phyloP scores from a whole-genome alignment of 108 stramenopile species.

The Conticribra weissflogii region DNA sequence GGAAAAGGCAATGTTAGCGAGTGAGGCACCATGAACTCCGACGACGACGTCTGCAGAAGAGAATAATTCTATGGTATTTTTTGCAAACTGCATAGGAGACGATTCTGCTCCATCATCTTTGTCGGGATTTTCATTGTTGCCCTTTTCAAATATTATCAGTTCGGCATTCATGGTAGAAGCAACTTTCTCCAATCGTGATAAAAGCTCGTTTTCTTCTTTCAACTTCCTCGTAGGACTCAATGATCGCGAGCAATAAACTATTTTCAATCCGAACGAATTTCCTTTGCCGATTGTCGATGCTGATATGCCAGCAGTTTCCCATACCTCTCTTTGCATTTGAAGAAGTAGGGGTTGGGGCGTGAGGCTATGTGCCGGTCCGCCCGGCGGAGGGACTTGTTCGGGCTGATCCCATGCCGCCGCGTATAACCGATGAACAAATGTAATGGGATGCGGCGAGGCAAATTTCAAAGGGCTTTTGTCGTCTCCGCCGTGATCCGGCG shows the following conservation, averaged over 20 bases:
- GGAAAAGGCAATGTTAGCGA: slow-evolving; percentile 31
- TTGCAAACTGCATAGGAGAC: slow-evolving; percentile 17
- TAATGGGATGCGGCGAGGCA: slow-evolving; percentile 17
- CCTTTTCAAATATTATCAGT: slow-evolving; percentile 18
- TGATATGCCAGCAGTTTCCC: slow-evolving; percentile 10
- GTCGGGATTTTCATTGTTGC: not conserved
- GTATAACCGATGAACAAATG: slow-evolving; percentile 11
- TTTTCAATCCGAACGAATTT: slow-evolving; percentile 2
- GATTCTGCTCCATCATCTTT: not conserved
- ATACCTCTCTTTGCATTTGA: slow-evolving; percentile 22
- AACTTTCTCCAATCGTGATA: slow-evolving; percentile 1
- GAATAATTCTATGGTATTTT: slow-evolving; percentile 16
- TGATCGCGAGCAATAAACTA: slow-evolving; percentile 23
- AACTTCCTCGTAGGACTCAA: slow-evolving; percentile 27
- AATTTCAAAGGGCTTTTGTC: slow-evolving; percentile 3
- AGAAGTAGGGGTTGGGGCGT: slow-evolving; percentile 24
- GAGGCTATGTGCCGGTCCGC: slow-evolving; percentile 25
- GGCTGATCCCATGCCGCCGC: slow-evolving; percentile 36
- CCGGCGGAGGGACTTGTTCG: slow-evolving; percentile 11
- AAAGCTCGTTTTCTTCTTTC: slow-evolving; percentile 18
- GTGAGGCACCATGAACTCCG: slow-evolving; percentile 29
- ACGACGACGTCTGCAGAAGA: slow-evolving; percentile 22
- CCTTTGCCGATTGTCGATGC: not conserved
- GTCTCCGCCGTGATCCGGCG: not conserved
- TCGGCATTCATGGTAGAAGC: slow-evolving; percentile 14